A percentile compares a stretch with the other conserved stretches of the same genome.
Evolutionary conservation across 2,329 filamentous ascomycete genomes (phyloP).

Genomic region (Colletotrichum camelliae): DNA sequence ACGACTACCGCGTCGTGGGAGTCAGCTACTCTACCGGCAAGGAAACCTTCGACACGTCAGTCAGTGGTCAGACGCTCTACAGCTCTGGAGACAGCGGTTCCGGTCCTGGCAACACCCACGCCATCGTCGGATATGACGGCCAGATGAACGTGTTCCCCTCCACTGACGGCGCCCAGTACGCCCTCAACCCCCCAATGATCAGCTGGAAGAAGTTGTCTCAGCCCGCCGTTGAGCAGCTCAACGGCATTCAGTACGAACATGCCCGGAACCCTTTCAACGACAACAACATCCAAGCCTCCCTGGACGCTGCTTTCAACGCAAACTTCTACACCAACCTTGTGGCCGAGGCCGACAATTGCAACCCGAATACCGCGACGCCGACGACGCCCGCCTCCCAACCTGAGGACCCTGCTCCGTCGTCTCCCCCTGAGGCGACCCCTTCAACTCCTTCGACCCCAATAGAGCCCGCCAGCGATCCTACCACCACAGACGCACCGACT

Average conservation of each 20-base stretch:
- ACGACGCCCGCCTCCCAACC: accelerated
- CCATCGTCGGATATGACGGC: not conserved
- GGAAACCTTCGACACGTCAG: not conserved
- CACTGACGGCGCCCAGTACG: not conserved
- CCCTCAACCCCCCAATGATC: not conserved
- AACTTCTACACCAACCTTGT: not conserved
- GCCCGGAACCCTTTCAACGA: not conserved
- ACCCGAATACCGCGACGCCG: not conserved
- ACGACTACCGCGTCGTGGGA: not conserved
- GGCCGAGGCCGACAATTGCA: not conserved
- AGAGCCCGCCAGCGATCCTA: not conserved
- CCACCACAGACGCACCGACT: not conserved
- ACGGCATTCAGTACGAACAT: not conserved
- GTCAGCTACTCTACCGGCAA: not conserved
- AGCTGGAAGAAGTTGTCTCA: not conserved
- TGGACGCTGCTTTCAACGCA: not conserved
- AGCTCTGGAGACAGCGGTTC: not conserved
- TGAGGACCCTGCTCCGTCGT: not conserved
- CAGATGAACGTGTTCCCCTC: not conserved
- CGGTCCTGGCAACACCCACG: not conserved
- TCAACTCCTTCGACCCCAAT: not conserved
- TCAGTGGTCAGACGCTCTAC: not conserved
- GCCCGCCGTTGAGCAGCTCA: not conserved
- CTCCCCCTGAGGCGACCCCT: not conserved
- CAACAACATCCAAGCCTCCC: not conserved